A percentile compares a stretch with the other conserved stretches of the same genome.
phyloP scores from a whole-genome alignment of 1,284 basidiomycete species.

The Cutaneotrichosporon dermatis region DNA sequence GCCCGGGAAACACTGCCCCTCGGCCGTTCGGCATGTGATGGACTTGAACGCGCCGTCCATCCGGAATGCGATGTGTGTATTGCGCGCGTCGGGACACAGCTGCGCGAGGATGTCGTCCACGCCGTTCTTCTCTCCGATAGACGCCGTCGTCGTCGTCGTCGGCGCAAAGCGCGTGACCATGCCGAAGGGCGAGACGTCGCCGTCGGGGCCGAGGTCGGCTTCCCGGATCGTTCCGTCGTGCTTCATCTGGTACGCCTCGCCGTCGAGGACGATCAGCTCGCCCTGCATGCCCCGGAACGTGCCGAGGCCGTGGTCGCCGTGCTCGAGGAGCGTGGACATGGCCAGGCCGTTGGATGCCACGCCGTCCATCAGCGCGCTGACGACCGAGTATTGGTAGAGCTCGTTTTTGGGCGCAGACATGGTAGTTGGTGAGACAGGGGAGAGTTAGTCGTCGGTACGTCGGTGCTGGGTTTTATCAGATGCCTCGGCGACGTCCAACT shows the following conservation, averaged over 20 bases:
- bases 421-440: too few species aligned
- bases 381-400: conserved; percentile 15
- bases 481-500: too few species aligned
- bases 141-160: not conserved
- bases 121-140: conserved; percentile 5
- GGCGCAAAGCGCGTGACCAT: conserved; percentile 11
- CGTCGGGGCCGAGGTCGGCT: not conserved
- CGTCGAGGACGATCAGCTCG: conserved; percentile 18
- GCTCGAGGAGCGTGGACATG: conserved; percentile 5
- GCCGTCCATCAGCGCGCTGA: conserved; percentile 14
- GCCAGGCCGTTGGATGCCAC: conserved; percentile 10
- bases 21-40: conserved; percentile 14
- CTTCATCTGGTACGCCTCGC: conserved; percentile 15
- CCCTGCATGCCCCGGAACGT: conserved; percentile 13
- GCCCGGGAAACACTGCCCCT: conserved; percentile 13
- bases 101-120: conserved; percentile 4
- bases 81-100: conserved; percentile 6
- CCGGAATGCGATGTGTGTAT: conserved; percentile 17
- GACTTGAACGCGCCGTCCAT: conserved; percentile 14
- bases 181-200: conserved; percentile 15
- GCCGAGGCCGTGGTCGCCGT: conserved; percentile 17
- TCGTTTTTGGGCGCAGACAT: not conserved
- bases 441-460: too few species aligned
- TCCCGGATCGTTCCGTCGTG: conserved; percentile 14
- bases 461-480: too few species aligned